A percentile compares a stretch with the other conserved stretches of the same genome.
Evolutionary conservation across 352 stramenopile species (phyloP).

Genomic region (Phytophthora rubi): DNA sequence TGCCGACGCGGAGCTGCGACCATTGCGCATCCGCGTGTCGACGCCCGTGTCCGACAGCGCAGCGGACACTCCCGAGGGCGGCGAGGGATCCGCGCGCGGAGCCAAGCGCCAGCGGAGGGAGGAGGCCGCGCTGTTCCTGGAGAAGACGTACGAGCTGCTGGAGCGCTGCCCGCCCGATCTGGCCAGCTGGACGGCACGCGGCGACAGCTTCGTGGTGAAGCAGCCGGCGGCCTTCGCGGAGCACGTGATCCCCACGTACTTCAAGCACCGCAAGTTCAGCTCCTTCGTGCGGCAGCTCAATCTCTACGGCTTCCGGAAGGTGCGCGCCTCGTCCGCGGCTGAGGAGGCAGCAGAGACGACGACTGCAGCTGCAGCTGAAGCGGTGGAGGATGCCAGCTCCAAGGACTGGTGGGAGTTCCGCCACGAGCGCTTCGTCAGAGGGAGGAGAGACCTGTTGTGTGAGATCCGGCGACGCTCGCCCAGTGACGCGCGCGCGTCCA

Average conservation of each 20-base stretch:
- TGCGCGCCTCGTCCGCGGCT: slow-evolving; percentile 38
- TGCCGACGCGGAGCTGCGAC: slow-evolving; percentile 10
- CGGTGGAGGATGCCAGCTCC: slow-evolving; percentile 51
- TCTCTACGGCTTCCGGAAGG: slow-evolving; percentile 92
- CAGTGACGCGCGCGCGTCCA: slow-evolving; percentile 24
- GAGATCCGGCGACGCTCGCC: slow-evolving; percentile 75
- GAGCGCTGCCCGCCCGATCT: slow-evolving; percentile 76
- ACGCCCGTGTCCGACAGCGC: slow-evolving; percentile 36
- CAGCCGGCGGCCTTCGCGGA: slow-evolving; percentile 85
- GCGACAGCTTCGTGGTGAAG: slow-evolving; percentile 92
- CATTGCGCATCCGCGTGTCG: slow-evolving; percentile 49
- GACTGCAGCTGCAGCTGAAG: neutral
- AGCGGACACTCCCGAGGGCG: slow-evolving; percentile 14
- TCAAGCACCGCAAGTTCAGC: slow-evolving; percentile 94
- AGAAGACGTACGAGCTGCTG: slow-evolving; percentile 93
- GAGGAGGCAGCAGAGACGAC: neutral
- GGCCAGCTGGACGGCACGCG: slow-evolving; percentile 76
- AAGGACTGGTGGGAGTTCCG: slow-evolving; percentile 89
- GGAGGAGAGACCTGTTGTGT: slow-evolving; percentile 65
- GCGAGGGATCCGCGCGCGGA: neutral
- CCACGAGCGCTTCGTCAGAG: slow-evolving; percentile 85
- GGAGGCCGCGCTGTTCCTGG: slow-evolving; percentile 79
- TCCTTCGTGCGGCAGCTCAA: slow-evolving; percentile 94
- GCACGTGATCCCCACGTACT: slow-evolving; percentile 90
- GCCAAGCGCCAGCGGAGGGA: slow-evolving; percentile 47